Evolutionary conservation across 176 grass and related monocot species (phyloP).

Genomic region (Phoenix roebelenii): DNA sequence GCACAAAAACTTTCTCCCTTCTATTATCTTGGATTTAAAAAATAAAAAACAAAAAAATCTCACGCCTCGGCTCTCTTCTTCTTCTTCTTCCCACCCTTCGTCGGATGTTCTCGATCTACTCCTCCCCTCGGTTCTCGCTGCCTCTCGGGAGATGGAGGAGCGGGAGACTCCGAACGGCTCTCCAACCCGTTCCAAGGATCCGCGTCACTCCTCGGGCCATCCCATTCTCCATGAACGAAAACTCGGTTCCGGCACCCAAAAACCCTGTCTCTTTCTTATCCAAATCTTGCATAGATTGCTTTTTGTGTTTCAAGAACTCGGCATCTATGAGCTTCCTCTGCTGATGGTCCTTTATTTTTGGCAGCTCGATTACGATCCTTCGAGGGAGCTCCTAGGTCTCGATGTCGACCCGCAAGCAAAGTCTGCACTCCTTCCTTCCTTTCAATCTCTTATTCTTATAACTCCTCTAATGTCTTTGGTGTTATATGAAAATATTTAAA

Average conservation of each 20-base stretch:
- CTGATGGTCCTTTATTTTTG: neutral
- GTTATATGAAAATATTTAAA: too few relatives aligned
- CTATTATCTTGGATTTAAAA: neutral
- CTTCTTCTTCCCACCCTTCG: neutral
- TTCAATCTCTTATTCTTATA: too few relatives aligned
- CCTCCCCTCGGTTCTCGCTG: neutral
- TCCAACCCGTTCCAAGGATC: conserved; percentile 3
- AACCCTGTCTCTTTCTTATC: neutral
- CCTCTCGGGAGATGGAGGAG: conserved; percentile 7
- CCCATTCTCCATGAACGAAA: conserved; percentile 9
- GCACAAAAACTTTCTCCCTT: neutral
- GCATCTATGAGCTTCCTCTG: neutral
- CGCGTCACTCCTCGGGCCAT: conserved; percentile 5
- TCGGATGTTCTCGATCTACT: conserved; percentile 1
- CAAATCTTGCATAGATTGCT: neutral
- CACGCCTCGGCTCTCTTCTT: neutral
- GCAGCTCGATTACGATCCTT: conserved; percentile 51
- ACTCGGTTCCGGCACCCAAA: conserved; percentile 11
- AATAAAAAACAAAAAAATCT: neutral
- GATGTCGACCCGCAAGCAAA: conserved; percentile 26
- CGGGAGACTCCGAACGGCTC: neutral
- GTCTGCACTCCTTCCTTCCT: conserved; percentile 12
- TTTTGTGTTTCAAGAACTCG: neutral
- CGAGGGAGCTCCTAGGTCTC: conserved; percentile 35
- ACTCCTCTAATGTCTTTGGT: too few relatives aligned